Evolutionary conservation across 164 flowering plant genomes (phyloP), one percentile per base, ranked within the genome.

Genomic region (Echeveria elegans): DNA sequence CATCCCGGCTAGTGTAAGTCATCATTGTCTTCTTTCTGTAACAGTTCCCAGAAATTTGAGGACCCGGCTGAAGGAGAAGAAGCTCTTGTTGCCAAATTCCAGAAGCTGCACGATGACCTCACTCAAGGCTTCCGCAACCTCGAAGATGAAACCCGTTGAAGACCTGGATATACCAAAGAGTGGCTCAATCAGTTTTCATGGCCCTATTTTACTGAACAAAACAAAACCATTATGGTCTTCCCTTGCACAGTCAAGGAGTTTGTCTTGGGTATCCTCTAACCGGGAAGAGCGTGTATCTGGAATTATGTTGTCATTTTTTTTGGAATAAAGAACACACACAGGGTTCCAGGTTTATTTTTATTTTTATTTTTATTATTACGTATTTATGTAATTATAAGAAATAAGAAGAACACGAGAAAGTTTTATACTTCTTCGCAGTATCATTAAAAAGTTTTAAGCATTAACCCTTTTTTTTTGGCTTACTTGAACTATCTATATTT

Each of bases 21-120:
- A 36, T 36, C 11, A 19, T 34, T 34, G 2, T 37, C 41, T 34
- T 12, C 37, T 62, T 52, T 30, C 16, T 47, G 59, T 40, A 72
- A 60, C 89, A 95, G 97, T 76, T 95, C 99, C 41, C 99, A 95
- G 72, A 95, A 95, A 60, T 95, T 95, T 21, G 99, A 95, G 78
- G 99, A 95, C 63, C 99, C 99, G 15, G 97, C 97, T 1, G 99
- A 95, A 79, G 99, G 99, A 38, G 99, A 95, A 79, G 73, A 72
- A 12, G 88, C 82, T 61, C 88, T 95, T 26, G 83, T 84, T 18
- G 93, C 77, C 0, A 95, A 92, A 71, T 95, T 95, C 81, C 77
- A 73, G 53, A 88, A 92, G 77, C 85, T 95, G 37, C 61, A 95
- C 21, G 99, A 95, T 31, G 99, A 95, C 77, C 77, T 95, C 71